Conservation (phyloP, 2,329 filamentous ascomycete species). For the Boeremia lycopersici region DNA sequence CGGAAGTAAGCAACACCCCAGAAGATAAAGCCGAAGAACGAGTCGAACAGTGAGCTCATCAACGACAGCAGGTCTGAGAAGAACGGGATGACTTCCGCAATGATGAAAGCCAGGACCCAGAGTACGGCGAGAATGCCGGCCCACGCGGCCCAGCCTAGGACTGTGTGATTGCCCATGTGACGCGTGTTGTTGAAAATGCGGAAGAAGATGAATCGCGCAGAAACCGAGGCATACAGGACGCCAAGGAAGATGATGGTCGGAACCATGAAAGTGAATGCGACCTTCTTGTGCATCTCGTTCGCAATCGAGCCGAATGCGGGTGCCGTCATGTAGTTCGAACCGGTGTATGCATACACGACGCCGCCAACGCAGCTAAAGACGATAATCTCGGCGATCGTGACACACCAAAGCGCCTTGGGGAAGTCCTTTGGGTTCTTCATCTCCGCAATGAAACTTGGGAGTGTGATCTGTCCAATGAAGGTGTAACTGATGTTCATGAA, state of each 20-base stretch:
- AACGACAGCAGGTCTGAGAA: constrained; percentile 77
- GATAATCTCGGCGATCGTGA: constrained; percentile 85
- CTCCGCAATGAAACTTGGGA: constrained; percentile 93
- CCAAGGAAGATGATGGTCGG: constrained; percentile 92
- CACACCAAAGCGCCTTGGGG: constrained; percentile 88
- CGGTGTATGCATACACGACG: constrained; percentile 85
- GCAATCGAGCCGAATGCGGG: constrained; percentile 87
- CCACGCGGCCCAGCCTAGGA: constrained; percentile 83
- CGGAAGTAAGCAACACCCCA: constrained; percentile 83
- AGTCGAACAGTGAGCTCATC: constrained; percentile 90
- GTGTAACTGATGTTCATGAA: constrained; percentile 97
- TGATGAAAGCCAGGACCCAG: constrained; percentile 90
- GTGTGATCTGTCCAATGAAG: constrained; percentile 92
- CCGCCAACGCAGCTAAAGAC: constrained; percentile 83
- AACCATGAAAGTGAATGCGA: constrained; percentile 93
- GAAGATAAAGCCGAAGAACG: constrained; percentile 95
- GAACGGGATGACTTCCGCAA: constrained; percentile 92
- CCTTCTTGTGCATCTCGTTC: constrained; percentile 78
- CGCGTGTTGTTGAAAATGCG: constrained; percentile 78
- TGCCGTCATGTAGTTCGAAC: constrained; percentile 84
- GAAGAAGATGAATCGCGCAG: constrained; percentile 90
- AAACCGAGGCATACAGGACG: constrained; percentile 88
- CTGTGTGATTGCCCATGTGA: constrained; percentile 81
- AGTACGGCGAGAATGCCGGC: constrained; percentile 72
- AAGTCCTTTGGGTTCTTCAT: constrained; percentile 85